phyloP scores from a whole-genome alignment of 2,329 filamentous ascomycete species.

The Endoconidiophora laricicola region DNA sequence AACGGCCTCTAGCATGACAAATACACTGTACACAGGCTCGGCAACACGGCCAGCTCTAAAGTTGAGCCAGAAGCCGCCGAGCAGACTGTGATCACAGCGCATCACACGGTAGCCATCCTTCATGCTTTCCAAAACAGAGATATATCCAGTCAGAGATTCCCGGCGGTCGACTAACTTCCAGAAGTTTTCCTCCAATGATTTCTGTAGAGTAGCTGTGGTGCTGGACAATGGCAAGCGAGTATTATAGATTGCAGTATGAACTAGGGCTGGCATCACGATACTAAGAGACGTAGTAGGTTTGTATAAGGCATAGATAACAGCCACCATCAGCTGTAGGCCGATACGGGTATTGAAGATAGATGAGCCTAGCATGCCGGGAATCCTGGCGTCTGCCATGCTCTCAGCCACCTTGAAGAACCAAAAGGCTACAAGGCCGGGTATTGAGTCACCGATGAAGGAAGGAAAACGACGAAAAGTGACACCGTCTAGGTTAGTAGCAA shows the following conservation, averaged over 20 bases:
- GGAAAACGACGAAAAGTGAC: slow-evolving; percentile 33
- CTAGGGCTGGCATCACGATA: slow-evolving; percentile 51
- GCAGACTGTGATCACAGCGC: slow-evolving; percentile 83
- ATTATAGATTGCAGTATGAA: slow-evolving; percentile 58
- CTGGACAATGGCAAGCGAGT: slow-evolving; percentile 49
- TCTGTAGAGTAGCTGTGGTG: slow-evolving; percentile 47
- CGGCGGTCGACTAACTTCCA: slow-evolving; percentile 65
- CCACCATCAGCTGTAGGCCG: slow-evolving; percentile 53
- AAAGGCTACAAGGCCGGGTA: slow-evolving; percentile 50
- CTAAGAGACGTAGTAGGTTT: slow-evolving; percentile 30
- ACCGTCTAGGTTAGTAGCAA: slow-evolving; percentile 33
- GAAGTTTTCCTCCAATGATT: slow-evolving; percentile 43
- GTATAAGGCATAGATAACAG: slow-evolving; percentile 45
- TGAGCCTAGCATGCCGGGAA: slow-evolving; percentile 39
- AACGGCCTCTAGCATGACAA: slow-evolving; percentile 85
- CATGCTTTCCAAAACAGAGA: slow-evolving; percentile 71
- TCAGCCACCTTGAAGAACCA: slow-evolving; percentile 42
- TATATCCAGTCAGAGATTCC: slow-evolving; percentile 80
- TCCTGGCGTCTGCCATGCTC: slow-evolving; percentile 22
- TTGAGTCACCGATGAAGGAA: slow-evolving; percentile 41
- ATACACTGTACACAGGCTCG: slow-evolving; percentile 92
- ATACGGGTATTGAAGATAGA: slow-evolving; percentile 51
- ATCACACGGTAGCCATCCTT: slow-evolving; percentile 60
- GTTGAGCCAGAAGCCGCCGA: slow-evolving; percentile 78
- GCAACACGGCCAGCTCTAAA: slow-evolving; percentile 38